Evolutionary conservation across 2,329 filamentous ascomycete genomes (phyloP), one percentile per base, ranked within the genome.

Genomic region (Blastomyces silverae): DNA sequence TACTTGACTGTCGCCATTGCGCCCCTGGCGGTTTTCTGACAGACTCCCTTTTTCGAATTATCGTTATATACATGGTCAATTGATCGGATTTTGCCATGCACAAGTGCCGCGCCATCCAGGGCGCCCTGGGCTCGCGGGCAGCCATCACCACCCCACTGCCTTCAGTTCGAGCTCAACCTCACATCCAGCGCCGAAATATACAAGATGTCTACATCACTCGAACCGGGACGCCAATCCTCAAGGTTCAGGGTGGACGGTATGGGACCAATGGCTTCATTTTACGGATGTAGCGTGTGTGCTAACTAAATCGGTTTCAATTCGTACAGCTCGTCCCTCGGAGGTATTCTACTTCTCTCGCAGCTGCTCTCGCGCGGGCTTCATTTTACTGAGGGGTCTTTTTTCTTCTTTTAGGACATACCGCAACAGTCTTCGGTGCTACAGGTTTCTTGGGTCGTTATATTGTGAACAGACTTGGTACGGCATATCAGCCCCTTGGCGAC

Each of bases 391-490:
- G 66, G 42, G 62, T n/a, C 67, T 71, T 17, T 28, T 69, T 67
- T 25, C 11, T 67, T 71, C 1, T 53, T 69, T 67, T 79, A 91
- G 93, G 93, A 70, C 92, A 97, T 80, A 97, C 92, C 68, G 93
- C 90, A 67, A 99, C 94, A 66, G 93, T 99, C 73, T 99, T 99
- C 80, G 94, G 94, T 79, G 94, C 94, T 74, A 97, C 92, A 67
- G 94, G 94, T 69, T 93, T 96, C 78, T 82, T 99, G 64, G 94
- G 94, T 75, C 88, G 94, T 76, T 99, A 99, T 79, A 96, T 99
- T 75, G 94, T 99, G 75, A 96, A 97, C 81, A 86, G 91, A 77
- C 84, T 99, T 75, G 92, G 92, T 88, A 82, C 67, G 80, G 80
- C 39, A 62, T 31, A 31, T 22, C 22, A 22, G n/a, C 20, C 20